These are phyloP conservation scores for Closterium sp. DNA, from an alignment of 139 green algal species.

Conservation along the genomic window DNA sequence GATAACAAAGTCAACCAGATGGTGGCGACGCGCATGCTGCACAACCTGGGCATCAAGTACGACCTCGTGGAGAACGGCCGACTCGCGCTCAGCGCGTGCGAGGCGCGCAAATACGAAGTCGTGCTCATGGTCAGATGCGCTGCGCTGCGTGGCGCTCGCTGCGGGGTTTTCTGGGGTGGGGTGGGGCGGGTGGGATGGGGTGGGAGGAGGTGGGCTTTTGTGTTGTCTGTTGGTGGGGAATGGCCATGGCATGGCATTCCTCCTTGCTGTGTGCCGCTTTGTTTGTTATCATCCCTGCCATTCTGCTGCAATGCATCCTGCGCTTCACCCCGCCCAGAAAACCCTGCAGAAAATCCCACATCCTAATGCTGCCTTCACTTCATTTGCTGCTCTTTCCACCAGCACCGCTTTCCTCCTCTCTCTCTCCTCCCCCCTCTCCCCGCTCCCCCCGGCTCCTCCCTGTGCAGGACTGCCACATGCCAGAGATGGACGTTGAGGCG, in stretches of 20 bases:
- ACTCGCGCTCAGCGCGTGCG: background rate
- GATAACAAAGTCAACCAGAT: conserved; percentile 29
- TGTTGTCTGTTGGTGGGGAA: background rate
- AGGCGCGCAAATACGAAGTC: background rate
- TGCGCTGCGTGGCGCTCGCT: too few species aligned
- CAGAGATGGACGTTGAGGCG: background rate
- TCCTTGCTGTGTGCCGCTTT: background rate
- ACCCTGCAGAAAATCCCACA: too few species aligned
- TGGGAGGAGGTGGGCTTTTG: background rate
- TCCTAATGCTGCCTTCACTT: too few species aligned
- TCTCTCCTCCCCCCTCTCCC: too few species aligned
- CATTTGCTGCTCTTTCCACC: too few species aligned
- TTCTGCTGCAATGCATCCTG: too few species aligned
- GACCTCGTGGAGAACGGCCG: conserved; percentile 19
- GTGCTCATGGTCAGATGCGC: conserved; percentile 2
- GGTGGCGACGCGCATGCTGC: conserved; percentile 15
- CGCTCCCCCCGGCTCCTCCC: too few species aligned
- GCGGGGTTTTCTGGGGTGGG: background rate
- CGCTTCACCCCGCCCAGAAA: too few species aligned
- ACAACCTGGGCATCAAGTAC: conserved; percentile 20
- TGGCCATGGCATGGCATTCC: background rate
- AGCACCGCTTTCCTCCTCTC: too few species aligned
- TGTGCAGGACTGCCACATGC: too few species aligned
- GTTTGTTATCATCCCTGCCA: background rate
- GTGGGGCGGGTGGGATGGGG: background rate